phyloP scores from a whole-genome alignment of 2,329 filamentous ascomycete genomes.

The Trichoderma citrinoviride region DNA sequence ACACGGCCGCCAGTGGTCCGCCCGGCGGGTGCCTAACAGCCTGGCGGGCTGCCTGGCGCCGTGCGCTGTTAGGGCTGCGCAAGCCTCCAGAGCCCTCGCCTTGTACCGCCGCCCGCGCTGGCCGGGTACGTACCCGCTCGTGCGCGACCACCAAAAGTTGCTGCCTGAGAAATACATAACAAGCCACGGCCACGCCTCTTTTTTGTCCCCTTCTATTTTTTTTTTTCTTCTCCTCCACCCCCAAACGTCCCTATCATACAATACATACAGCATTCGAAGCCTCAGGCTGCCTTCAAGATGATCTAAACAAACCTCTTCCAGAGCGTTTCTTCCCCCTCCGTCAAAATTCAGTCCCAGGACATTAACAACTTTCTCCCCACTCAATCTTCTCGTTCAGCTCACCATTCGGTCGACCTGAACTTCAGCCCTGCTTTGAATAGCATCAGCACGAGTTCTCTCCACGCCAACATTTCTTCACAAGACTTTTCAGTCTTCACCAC shows the following conservation, averaged over 20 bases:
- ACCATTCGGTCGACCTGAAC: constrained; percentile 67
- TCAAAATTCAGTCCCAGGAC: constrained; percentile 54
- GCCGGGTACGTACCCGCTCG: constrained; percentile 5
- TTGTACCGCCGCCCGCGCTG: constrained; percentile 23
- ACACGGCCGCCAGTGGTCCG: neutral
- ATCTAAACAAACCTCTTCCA: constrained; percentile 51
- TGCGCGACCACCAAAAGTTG: constrained; percentile 30
- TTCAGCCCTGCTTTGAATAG: constrained; percentile 57
- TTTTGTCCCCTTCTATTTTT: constrained; percentile 26
- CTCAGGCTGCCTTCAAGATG: constrained; percentile 52
- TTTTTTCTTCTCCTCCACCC: constrained; percentile 38
- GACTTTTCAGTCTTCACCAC: constrained; percentile 77
- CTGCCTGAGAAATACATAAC: constrained; percentile 51
- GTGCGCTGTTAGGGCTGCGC: constrained; percentile 15
- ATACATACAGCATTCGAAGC: constrained; percentile 31
- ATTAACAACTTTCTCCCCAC: constrained; percentile 44
- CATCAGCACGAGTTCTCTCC: constrained; percentile 55
- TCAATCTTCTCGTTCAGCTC: constrained; percentile 47
- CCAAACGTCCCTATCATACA: constrained; percentile 37
- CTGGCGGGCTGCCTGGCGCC: neutral
- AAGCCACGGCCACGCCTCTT: constrained; percentile 25
- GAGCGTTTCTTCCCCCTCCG: constrained; percentile 40
- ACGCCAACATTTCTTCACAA: constrained; percentile 61
- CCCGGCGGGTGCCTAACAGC: constrained; percentile 16
- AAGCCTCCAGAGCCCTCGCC: neutral